phyloP scores from a whole-genome alignment of 2,329 filamentous ascomycete species.

The Stemphylium beticola region DNA sequence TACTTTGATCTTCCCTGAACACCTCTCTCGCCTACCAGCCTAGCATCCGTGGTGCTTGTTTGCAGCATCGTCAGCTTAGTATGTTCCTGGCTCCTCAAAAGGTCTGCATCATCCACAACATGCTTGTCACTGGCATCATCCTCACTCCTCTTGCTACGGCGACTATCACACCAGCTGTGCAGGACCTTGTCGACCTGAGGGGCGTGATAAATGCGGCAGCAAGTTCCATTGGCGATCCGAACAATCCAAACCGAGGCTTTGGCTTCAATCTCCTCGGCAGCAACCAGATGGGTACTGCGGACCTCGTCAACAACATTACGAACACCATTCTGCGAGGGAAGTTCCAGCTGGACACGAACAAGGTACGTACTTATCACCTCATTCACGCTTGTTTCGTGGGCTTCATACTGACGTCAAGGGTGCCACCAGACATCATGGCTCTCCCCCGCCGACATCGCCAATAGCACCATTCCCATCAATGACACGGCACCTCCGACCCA shows the following conservation, averaged over 20 bases:
- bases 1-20: slow-evolving; percentile 7
- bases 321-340: slow-evolving; percentile 38
- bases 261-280: slow-evolving; percentile 25
- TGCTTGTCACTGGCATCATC: slow-evolving; percentile 38
- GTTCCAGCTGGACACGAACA: slow-evolving; percentile 40
- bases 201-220: slow-evolving; percentile 37
- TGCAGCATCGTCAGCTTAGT: slow-evolving; percentile 9
- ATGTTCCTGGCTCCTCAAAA: slow-evolving; percentile 12
- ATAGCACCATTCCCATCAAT: slow-evolving; percentile 13
- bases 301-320: slow-evolving; percentile 44
- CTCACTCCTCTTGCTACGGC: slow-evolving; percentile 30
- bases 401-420: slow-evolving; percentile 1
- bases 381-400: neutral
- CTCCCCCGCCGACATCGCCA: slow-evolving; percentile 7
- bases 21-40: slow-evolving; percentile 5
- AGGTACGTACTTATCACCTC: slow-evolving; percentile 19
- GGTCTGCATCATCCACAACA: slow-evolving; percentile 16
- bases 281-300: slow-evolving; percentile 36
- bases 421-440: slow-evolving; percentile 26
- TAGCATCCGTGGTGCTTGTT: slow-evolving; percentile 3
- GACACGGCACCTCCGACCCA: slow-evolving; percentile 7
- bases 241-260: slow-evolving; percentile 38
- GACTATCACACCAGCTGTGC: slow-evolving; percentile 28
- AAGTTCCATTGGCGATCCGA: slow-evolving; percentile 33
- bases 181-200: slow-evolving; percentile 38